Evolutionary conservation across 352 stramenopile species (phyloP), one percentile per base, ranked within the genome.

Genomic region (Globisporangium uncinulatum): DNA sequence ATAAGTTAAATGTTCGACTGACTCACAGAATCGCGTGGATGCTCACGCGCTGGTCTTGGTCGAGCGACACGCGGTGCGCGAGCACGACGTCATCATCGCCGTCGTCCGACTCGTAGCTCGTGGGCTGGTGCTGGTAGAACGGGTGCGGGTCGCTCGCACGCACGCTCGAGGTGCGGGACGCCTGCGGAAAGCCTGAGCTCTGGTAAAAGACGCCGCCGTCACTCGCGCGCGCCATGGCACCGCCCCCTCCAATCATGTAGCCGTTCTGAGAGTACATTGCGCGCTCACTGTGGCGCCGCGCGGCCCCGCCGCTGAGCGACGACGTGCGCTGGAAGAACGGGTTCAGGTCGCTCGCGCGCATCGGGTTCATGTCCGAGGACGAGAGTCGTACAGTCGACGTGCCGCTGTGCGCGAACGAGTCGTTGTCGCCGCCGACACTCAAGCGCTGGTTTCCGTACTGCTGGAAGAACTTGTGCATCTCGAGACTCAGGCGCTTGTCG

Each of bases 401-500:
- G 6, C 73, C 73, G 51, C 66, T 77, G 51, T 72, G 68, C 57
- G 76, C 70, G 50, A 67, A 72, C 61, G 70, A 82, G 32, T 67
- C 59, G 42, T 71, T 81, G 42, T 78, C 67, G 13, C 65, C 62
- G 37, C 65, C 19, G n/a, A 14, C 69, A 0, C 72, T 81, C 17
- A 57, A 48, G 45, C 65, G 67, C 10, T 54, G 31, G 8, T 67
- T 61, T 10, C 75, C 75, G 63, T 86, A 86, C n/a, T 72, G 66
- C 61, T 83, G 73, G 62, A 83, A 86, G 54, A 83, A 85, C 66
- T 85, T 80, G 69, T 85, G 71, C 75, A 83, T 83, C 66, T 85
- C 75, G 59, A 83, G 71, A 55, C 71, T 80, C 46, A 83, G 46
- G n/a, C 69, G 71, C 42, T 71, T 70, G 45, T 75, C 69, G 20